Evolutionary conservation across 176 grass and related monocot species (phyloP).

Genomic region (Guadua angustifolia): DNA sequence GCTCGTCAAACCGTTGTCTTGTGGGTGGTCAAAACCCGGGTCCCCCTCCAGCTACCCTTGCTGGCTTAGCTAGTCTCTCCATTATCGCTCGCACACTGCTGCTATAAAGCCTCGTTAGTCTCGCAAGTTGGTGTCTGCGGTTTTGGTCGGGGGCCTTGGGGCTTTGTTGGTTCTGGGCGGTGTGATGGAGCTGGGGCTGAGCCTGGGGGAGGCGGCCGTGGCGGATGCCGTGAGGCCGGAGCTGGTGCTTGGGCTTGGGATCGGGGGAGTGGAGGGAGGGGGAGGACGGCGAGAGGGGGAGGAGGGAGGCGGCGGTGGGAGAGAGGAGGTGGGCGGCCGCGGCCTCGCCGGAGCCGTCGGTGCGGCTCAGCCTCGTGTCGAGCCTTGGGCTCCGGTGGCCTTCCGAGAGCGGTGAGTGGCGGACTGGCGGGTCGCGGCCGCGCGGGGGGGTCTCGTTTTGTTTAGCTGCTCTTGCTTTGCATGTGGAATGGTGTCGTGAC

Average conservation of each 20-base stretch:
- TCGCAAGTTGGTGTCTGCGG: background rate
- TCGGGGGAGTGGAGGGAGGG: constrained; percentile 36
- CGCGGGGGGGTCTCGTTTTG: background rate
- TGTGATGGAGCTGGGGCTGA: constrained; percentile 77
- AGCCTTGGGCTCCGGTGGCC: constrained; percentile 56
- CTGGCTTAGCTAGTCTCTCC: background rate
- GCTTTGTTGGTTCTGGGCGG: background rate
- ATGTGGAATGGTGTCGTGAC: background rate
- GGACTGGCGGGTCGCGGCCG: too few relatives aligned
- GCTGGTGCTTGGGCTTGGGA: constrained; percentile 46
- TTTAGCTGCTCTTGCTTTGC: background rate
- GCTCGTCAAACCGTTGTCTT: constrained; percentile 58
- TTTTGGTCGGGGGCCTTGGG: background rate
- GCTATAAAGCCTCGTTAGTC: background rate
- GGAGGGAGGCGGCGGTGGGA: background rate
- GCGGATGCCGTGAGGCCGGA: constrained; percentile 45
- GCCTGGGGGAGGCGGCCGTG: constrained; percentile 51
- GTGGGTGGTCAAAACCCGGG: constrained; percentile 59
- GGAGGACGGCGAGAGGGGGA: constrained; percentile 9
- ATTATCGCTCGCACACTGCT: constrained; percentile 1
- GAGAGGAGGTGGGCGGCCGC: constrained; percentile 8
- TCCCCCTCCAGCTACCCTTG: background rate
- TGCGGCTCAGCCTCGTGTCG: constrained; percentile 61
- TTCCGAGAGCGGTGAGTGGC: constrained; percentile 18
- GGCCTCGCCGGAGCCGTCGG: constrained; percentile 42